Evolutionary conservation across 179 eudicot species (phyloP).

Genomic region (Camellia oleifera): DNA sequence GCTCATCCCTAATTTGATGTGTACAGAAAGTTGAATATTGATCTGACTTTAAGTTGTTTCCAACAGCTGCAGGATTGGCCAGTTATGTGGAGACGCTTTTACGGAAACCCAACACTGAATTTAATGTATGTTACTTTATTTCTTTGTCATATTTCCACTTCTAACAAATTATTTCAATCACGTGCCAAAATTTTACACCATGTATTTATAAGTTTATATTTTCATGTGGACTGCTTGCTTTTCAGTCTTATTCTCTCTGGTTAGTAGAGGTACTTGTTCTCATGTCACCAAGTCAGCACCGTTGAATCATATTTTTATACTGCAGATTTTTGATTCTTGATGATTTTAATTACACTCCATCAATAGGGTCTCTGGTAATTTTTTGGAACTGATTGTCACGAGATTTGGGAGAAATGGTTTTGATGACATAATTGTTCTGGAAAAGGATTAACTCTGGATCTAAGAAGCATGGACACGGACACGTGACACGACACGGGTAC

Average conservation of each 20-base stretch:
- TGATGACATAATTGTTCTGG: not conserved
- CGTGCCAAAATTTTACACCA: not conserved
- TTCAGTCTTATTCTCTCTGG: not conserved
- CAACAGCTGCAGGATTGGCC: conserved; percentile 84
- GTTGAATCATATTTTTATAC: not conserved
- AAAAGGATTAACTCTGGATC: not conserved
- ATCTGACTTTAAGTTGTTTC: conserved; percentile 14
- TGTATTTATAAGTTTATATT: not conserved
- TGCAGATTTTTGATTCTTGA: not conserved
- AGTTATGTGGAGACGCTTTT: conserved; percentile 72
- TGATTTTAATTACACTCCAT: not conserved
- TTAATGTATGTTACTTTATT: conserved; percentile 46
- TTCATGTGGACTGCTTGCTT: not conserved
- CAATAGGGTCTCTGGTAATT: not conserved
- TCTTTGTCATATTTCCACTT: not conserved
- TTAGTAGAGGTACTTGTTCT: not conserved
- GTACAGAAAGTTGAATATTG: not conserved
- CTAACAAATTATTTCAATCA: not conserved
- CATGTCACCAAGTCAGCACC: not conserved
- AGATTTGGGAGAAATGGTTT: not conserved
- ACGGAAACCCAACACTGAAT: conserved; percentile 70
- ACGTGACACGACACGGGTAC: too few species aligned
- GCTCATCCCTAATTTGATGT: not conserved
- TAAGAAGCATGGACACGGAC: too few species aligned
- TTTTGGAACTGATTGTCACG: not conserved